Conservation (phyloP, 2,329 filamentous ascomycete species). For the Fusarium concolor region DNA sequence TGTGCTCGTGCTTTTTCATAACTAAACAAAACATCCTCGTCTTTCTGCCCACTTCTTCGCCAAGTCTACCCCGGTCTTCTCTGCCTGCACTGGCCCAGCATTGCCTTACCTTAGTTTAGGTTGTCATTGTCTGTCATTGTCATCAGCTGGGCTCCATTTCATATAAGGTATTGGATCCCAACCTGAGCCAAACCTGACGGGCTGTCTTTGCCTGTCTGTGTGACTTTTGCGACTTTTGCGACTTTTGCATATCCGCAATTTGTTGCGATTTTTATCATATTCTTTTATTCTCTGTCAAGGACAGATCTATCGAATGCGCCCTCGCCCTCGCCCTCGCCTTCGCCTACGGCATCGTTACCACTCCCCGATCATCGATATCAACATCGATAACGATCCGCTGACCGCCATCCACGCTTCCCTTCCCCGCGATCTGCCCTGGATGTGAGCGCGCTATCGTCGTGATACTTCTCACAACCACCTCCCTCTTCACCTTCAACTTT, state of each 20-base stretch:
- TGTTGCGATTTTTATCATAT: slow-evolving; percentile 13
- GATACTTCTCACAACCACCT: slow-evolving; percentile 1
- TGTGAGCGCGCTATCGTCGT: slow-evolving; percentile 30
- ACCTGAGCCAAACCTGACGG: slow-evolving; percentile 25
- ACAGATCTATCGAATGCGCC: slow-evolving; percentile 28
- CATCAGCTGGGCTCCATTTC: slow-evolving; percentile 38
- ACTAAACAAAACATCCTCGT: too few species aligned
- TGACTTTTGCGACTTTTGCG: too few species aligned
- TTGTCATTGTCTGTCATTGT: slow-evolving; percentile 27
- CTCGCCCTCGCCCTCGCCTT: slow-evolving; percentile 28
- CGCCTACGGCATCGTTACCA: slow-evolving; percentile 21
- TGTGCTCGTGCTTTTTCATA: slow-evolving; percentile 18
- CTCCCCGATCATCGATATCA: slow-evolving; percentile 22
- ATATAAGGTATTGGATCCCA: slow-evolving; percentile 32
- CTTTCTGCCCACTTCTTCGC: slow-evolving; percentile 35
- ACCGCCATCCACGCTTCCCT: slow-evolving; percentile 38
- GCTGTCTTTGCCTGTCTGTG: slow-evolving; percentile 3
- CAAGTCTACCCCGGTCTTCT: slow-evolving; percentile 30
- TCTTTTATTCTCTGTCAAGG: neutral
- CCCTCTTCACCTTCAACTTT: slow-evolving; percentile 5
- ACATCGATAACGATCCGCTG: slow-evolving; percentile 29
- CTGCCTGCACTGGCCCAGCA: slow-evolving; percentile 19
- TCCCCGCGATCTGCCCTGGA: slow-evolving; percentile 40
- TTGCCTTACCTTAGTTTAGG: slow-evolving; percentile 21
- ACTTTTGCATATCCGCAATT: neutral